Evolutionary conservation across 257 asterid genomes (phyloP).

Genomic region (Ophiorrhiza pumila): DNA sequence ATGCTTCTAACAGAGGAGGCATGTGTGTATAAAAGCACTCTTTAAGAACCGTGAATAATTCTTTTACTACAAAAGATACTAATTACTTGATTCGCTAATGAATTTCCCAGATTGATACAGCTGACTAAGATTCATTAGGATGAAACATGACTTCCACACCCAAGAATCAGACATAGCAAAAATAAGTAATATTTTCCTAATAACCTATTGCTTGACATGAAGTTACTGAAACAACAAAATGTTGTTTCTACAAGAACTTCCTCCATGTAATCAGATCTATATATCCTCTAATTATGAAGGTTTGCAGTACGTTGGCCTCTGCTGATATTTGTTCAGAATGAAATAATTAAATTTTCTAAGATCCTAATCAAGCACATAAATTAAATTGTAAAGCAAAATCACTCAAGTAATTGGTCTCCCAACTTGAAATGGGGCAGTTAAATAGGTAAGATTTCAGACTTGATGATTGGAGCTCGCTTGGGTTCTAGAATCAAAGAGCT

Average conservation of each 20-base stretch:
- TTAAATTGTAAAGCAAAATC: background rate
- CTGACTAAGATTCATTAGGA: background rate
- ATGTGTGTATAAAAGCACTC: too few relatives aligned
- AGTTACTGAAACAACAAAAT: background rate
- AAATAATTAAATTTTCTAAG: too few relatives aligned
- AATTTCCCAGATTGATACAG: background rate
- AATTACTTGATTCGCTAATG: too few relatives aligned
- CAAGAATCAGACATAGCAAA: background rate
- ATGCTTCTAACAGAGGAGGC: too few relatives aligned
- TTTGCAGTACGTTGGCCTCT: background rate
- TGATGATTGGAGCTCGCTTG: background rate
- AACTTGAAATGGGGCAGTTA: too few relatives aligned
- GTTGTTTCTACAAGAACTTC: background rate
- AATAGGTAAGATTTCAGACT: too few relatives aligned
- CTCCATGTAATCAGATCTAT: background rate
- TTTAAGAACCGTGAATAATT: too few relatives aligned
- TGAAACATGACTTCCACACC: background rate
- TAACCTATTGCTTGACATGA: background rate
- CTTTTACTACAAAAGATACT: too few relatives aligned
- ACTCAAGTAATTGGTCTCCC: background rate
- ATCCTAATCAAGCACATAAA: background rate
- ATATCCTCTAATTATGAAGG: background rate
- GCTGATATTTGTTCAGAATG: background rate
- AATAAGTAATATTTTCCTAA: too few relatives aligned
- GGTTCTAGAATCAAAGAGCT: background rate